Evolutionary conservation across 2,329 filamentous ascomycete species (phyloP).

Genomic region (Exophiala sp.): DNA sequence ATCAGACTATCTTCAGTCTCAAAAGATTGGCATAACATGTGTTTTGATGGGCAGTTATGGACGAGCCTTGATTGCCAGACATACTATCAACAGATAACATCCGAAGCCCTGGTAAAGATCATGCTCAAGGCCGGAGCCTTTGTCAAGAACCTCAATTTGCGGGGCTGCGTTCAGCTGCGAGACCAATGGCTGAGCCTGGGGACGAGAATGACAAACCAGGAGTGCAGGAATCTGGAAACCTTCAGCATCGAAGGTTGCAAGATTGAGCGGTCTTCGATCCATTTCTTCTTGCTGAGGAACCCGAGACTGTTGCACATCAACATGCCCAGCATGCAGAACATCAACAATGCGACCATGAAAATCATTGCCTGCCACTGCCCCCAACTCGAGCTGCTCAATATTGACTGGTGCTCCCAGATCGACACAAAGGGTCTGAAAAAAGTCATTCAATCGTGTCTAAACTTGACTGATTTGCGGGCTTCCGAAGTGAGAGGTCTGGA

Average conservation of each 20-base stretch:
- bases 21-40: constrained; percentile 73
- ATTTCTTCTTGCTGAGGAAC: constrained; percentile 78
- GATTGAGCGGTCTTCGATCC: constrained; percentile 72
- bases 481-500: constrained; percentile 80
- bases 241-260: constrained; percentile 86
- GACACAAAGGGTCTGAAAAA: constrained; percentile 71
- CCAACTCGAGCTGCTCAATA: constrained; percentile 77
- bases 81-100: constrained; percentile 84
- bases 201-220: constrained; percentile 61
- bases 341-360: constrained; percentile 80
- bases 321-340: constrained; percentile 72
- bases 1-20: constrained; percentile 74
- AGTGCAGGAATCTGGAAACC: constrained; percentile 81
- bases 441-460: constrained; percentile 69
- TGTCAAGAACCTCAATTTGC: constrained; percentile 81
- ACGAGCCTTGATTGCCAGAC: constrained; percentile 75
- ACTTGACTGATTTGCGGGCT: constrained; percentile 73
- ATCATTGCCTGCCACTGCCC: constrained; percentile 79
- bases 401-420: constrained; percentile 90
- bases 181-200: constrained; percentile 74
- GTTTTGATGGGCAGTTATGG: constrained; percentile 96
- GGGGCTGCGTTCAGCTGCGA: constrained; percentile 85
- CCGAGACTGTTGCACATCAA: constrained; percentile 77
- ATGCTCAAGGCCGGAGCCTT: constrained; percentile 84
- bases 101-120: constrained; percentile 77